Conservation (phyloP, 352 stramenopile species). For the Phytopythium kandeliae region DNA sequence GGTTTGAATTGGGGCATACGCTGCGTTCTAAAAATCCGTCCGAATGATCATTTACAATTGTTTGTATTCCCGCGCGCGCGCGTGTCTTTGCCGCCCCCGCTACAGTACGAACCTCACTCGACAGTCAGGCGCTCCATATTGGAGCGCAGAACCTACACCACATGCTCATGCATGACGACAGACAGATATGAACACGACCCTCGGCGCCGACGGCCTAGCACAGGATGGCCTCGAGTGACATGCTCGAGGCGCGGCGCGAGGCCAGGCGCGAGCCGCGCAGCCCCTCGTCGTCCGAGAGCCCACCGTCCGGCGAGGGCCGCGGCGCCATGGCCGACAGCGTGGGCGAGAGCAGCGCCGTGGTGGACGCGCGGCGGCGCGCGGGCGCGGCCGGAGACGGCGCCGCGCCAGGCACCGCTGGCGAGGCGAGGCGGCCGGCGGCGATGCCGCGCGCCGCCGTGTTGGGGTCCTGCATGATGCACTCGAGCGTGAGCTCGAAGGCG, state of each 20-base stretch:
- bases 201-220: slow-evolving; percentile 26
- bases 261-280: slow-evolving; percentile 10
- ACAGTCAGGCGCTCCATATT: no score
- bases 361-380: slow-evolving; percentile 28
- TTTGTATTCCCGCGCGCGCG: no score
- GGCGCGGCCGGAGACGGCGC: background rate
- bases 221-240: slow-evolving; percentile 73
- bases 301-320: background rate
- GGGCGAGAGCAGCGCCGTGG: slow-evolving; percentile 7
- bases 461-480: slow-evolving; percentile 78
- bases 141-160: no score
- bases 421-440: slow-evolving; percentile 50
- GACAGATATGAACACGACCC: no score
- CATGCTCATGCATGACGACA: no score
- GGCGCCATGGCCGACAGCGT: slow-evolving; percentile 20
- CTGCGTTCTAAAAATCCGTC: no score
- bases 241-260: slow-evolving; percentile 40
- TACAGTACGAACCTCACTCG: no score
- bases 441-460: slow-evolving; percentile 75
- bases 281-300: slow-evolving; percentile 43
- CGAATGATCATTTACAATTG: no score
- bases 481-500: slow-evolving; percentile 73
- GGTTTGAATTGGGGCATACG: no score
- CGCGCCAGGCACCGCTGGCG: slow-evolving; percentile 16
- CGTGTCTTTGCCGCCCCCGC: no score